Percentiles rank a stretch among this genome's conserved stretches.
Conservation (phyloP, 1,284 basidiomycete species). For the Cutaneotrichosporon mucoides region DNA sequence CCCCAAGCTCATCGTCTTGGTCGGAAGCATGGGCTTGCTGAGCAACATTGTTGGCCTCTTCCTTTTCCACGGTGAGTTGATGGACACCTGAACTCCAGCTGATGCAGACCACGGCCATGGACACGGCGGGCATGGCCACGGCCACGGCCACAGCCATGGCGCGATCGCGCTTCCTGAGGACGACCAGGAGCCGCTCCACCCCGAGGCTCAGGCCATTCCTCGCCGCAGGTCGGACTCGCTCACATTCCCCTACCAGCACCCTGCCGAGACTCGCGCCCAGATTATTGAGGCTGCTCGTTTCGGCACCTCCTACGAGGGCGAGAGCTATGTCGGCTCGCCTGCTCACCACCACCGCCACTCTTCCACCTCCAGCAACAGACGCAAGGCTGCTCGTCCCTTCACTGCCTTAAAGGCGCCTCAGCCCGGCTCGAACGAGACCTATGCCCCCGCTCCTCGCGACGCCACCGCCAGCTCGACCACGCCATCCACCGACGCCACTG, state of each 20-base stretch:
- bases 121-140: slow-evolving; percentile 52
- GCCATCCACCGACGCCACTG: slow-evolving; percentile 21
- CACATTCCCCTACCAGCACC: slow-evolving; percentile 55
- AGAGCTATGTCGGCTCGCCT: slow-evolving; percentile 26
- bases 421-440: slow-evolving; percentile 34
- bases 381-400: slow-evolving; percentile 3
- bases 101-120: slow-evolving; percentile 64
- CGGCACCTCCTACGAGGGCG: slow-evolving; percentile 26
- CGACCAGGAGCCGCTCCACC: slow-evolving; percentile 22
- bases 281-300: slow-evolving; percentile 74
- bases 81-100: neutral
- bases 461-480: slow-evolving; percentile 12
- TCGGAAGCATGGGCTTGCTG: slow-evolving; percentile 81
- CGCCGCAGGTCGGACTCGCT: slow-evolving; percentile 43
- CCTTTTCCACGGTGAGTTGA: slow-evolving; percentile 80
- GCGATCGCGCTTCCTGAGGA: slow-evolving; percentile 26
- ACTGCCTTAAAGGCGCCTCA: slow-evolving; percentile 17
- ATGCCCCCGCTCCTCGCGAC: slow-evolving; percentile 17
- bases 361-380: slow-evolving; percentile 17
- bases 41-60: slow-evolving; percentile 92
- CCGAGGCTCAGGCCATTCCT: slow-evolving; percentile 14
- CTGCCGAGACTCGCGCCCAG: slow-evolving; percentile 79
- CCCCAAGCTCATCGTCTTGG: slow-evolving; percentile 81
- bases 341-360: slow-evolving; percentile 18
- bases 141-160: slow-evolving; percentile 59